phyloP scores from a whole-genome alignment of 164 flowering plant species.

The Macadamia tetraphylla region DNA sequence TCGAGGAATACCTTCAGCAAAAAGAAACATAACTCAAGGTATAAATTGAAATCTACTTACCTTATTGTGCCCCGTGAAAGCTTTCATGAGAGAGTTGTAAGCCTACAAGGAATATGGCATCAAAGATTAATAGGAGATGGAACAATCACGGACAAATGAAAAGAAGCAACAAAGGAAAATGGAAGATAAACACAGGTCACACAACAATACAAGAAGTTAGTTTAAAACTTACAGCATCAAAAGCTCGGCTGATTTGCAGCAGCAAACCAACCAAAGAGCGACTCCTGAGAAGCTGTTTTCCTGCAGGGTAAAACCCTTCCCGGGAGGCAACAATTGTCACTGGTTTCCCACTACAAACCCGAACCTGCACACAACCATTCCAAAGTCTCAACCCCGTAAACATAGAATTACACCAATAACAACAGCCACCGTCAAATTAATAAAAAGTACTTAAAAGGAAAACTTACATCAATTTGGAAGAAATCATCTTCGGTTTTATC shows the following conservation, averaged over 20 bases:
- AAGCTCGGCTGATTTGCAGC: conserved; percentile 68
- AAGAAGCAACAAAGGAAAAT: background rate
- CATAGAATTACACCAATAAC: background rate
- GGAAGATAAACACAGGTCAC: background rate
- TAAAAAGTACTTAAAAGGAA: conserved; percentile 1
- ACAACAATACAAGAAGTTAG: background rate
- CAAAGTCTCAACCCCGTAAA: background rate
- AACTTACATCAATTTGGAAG: conserved; percentile 83
- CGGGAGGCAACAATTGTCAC: conserved; percentile 63
- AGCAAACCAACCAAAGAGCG: conserved; percentile 65
- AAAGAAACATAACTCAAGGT: background rate
- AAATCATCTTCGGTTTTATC: conserved; percentile 78
- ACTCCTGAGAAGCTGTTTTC: conserved; percentile 49
- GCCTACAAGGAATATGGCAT: conserved; percentile 48
- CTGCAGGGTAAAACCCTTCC: conserved; percentile 80
- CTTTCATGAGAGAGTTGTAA: conserved; percentile 79
- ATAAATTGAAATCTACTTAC: conserved; percentile 26
- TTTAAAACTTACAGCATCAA: conserved; percentile 61
- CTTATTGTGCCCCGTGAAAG: conserved; percentile 86
- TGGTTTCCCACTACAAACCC: conserved; percentile 80
- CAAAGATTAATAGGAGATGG: background rate
- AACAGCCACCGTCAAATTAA: too few relatives aligned
- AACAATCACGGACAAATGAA: background rate
- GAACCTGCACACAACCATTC: conserved; percentile 41
- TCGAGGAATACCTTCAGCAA: background rate